Evolutionary conservation across 192 early-diverging fungal genomes (phyloP).

Genomic region (Paraglomus occultum): DNA sequence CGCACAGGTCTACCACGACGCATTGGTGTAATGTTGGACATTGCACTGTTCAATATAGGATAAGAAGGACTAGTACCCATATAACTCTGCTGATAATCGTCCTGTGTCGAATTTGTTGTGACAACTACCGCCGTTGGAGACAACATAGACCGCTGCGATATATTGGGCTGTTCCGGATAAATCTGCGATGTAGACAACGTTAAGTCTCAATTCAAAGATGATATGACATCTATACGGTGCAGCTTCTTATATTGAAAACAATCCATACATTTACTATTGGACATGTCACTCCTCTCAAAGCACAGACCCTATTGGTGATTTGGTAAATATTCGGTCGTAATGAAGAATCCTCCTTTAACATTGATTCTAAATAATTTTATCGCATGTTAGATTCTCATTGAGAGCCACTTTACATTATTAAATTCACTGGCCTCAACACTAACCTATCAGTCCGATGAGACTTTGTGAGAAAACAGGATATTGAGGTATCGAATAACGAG

Average conservation of each 20-base stretch:
- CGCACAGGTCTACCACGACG: slow-evolving; percentile 83
- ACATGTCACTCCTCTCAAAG: slow-evolving; percentile 58
- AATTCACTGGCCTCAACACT: slow-evolving; percentile 33
- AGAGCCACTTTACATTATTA: too few relatives aligned
- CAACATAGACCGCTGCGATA: slow-evolving; percentile 29
- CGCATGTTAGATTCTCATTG: neutral
- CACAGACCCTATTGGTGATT: slow-evolving; percentile 63
- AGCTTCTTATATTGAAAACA: neutral
- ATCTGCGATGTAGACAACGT: slow-evolving; percentile 18
- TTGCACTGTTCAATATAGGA: slow-evolving; percentile 51
- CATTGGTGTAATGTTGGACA: slow-evolving; percentile 58
- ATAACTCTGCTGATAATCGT: slow-evolving; percentile 37
- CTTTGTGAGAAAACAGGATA: slow-evolving; percentile 64
- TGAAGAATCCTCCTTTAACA: slow-evolving; percentile 75
- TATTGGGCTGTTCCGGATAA: slow-evolving; percentile 23
- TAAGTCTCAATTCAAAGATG: neutral
- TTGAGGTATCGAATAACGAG: slow-evolving; percentile 74
- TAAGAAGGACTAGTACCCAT: slow-evolving; percentile 37
- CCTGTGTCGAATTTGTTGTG: slow-evolving; percentile 34
- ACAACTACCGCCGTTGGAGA: slow-evolving; percentile 24
- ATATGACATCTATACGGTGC: neutral
- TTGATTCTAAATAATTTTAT: slow-evolving; percentile 44
- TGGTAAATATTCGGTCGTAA: slow-evolving; percentile 81
- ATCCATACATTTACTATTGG: slow-evolving; percentile 61
- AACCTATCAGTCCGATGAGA: slow-evolving; percentile 55